Conservation (phyloP, 73 alveolate genomes). For the Tetrahymena malaccensis region DNA sequence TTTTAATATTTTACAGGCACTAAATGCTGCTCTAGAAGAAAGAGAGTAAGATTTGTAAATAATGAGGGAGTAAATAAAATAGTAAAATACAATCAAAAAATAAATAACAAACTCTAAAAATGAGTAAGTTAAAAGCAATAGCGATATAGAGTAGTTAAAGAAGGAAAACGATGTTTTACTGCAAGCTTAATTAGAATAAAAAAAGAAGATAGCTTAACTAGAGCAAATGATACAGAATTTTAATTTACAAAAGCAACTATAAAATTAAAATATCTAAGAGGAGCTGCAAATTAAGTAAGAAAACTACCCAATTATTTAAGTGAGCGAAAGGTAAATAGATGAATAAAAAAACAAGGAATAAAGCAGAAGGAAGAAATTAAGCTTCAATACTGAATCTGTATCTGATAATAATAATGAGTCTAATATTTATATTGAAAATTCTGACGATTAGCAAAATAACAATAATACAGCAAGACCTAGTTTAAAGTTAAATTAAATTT, state of each 20-base stretch:
- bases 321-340: background rate
- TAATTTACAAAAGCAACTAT: background rate
- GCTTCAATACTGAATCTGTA: background rate
- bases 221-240: background rate
- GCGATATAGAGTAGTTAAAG: background rate
- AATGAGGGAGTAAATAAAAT: background rate
- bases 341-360: background rate
- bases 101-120: background rate
- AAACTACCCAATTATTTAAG: background rate
- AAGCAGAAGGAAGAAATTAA: background rate
- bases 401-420: background rate
- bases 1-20: background rate
- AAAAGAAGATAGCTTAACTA: background rate
- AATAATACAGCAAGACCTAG: background rate
- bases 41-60: background rate
- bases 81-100: background rate
- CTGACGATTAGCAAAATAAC: background rate
- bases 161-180: background rate
- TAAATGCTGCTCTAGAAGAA: background rate
- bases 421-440: background rate
- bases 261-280: background rate
- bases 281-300: background rate
- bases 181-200: background rate
- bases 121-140: background rate
- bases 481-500: background rate